These are phyloP conservation scores for Backusella mclennaniae DNA, from an alignment of 192 early-diverging fungal genomes.

Conservation along the genomic window DNA sequence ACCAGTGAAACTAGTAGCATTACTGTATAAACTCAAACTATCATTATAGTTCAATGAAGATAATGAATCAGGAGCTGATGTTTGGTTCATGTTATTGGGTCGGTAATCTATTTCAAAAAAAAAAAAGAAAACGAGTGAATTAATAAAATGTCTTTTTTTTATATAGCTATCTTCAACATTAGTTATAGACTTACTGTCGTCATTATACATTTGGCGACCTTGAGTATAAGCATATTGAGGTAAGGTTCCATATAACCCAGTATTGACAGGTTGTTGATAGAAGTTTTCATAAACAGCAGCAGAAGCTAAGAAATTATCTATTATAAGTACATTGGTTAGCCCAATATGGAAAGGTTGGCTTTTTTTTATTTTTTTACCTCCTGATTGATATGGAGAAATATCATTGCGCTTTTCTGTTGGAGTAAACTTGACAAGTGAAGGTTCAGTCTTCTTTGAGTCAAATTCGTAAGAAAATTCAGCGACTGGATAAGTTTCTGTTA, in stretches of 20 bases:
- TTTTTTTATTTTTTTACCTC: background rate
- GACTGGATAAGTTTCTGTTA: slow-evolving; percentile 44
- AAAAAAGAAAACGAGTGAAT: background rate
- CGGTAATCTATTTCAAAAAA: background rate
- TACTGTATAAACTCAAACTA: background rate
- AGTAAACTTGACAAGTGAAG: background rate
- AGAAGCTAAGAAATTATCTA: slow-evolving; percentile 14
- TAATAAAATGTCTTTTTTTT: background rate
- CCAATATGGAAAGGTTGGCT: background rate
- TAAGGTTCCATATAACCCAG: background rate
- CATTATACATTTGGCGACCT: background rate
- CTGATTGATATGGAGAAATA: background rate
- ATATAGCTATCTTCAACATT: background rate
- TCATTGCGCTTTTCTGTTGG: slow-evolving; percentile 4
- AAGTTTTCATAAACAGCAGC: background rate
- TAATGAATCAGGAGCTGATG: background rate
- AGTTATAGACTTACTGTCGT: slow-evolving; percentile 1
- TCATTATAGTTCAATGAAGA: background rate
- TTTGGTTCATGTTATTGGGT: background rate
- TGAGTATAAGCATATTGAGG: background rate
- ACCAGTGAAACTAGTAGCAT: background rate
- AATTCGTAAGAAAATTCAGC: slow-evolving; percentile 42
- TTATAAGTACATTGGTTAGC: background rate
- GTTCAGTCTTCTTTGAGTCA: background rate
- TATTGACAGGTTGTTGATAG: slow-evolving; percentile 2